Percentiles rank a stretch among this genome's conserved stretches.
These are phyloP conservation scores for Cyclotella baltica DNA, from an alignment of 108 stramenopile genomes.

Conservation along the genomic window DNA sequence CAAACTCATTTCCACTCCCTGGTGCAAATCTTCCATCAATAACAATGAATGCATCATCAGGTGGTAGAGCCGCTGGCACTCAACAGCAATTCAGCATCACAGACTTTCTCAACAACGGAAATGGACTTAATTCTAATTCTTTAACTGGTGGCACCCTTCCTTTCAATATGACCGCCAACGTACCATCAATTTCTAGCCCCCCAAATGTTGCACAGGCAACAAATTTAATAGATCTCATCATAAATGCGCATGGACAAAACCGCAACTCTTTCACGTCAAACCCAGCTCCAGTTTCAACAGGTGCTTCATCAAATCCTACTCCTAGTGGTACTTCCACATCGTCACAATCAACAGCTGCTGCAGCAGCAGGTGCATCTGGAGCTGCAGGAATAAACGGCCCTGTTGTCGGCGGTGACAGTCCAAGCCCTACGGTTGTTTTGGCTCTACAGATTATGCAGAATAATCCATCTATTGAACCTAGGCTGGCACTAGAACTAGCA, in stretches of 20 bases:
- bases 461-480: slow-evolving; percentile 3
- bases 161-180: neutral
- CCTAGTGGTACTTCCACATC: neutral
- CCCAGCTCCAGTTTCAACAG: neutral
- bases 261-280: neutral
- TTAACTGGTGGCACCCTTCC: neutral
- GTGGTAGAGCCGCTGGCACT: neutral
- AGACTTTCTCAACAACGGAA: neutral
- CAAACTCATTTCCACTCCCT: neutral
- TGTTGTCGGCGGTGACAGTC: neutral
- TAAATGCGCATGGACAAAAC: neutral
- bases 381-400: neutral
- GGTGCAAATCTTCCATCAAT: neutral
- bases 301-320: neutral
- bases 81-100: neutral
- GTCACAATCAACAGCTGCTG: neutral
- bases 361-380: neutral
- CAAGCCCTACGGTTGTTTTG: neutral
- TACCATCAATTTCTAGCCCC: neutral
- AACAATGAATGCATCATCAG: slow-evolving; percentile 1
- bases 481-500: slow-evolving; percentile 19
- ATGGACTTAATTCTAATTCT: neutral
- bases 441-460: slow-evolving; percentile 19
- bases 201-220: neutral
- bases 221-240: neutral